Evolutionary conservation across 208 protist genomes (phyloP).

Genomic region (Trypanosoma rangeli): DNA sequence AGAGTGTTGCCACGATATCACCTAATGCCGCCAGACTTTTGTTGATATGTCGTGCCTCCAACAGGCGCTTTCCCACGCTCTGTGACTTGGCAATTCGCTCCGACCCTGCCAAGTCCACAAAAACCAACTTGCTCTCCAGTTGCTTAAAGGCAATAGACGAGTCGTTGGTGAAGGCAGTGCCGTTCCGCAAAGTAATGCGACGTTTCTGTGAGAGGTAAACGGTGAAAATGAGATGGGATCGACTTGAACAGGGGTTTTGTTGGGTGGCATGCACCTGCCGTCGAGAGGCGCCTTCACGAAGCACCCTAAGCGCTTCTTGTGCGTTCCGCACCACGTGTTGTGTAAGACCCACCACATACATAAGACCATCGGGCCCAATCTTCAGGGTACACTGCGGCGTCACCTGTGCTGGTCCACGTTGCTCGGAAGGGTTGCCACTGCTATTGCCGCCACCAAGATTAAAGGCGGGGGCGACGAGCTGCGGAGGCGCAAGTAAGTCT

Average conservation of each 20-base stretch:
- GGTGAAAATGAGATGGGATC: slow-evolving; percentile 54
- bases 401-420: slow-evolving; percentile 2
- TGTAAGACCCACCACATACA: slow-evolving; percentile 29
- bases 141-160: slow-evolving; percentile 8
- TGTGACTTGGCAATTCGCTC: slow-evolving; percentile 48
- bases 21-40: slow-evolving; percentile 55
- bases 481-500: slow-evolving; percentile 41
- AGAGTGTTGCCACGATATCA: slow-evolving; percentile 55
- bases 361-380: slow-evolving; percentile 18
- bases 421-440: slow-evolving; percentile 6
- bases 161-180: background rate
- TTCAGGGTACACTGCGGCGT: slow-evolving; percentile 28
- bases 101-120: slow-evolving; percentile 82
- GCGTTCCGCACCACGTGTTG: slow-evolving; percentile 26
- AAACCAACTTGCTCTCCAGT: slow-evolving; percentile 44
- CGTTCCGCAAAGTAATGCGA: background rate
- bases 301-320: slow-evolving; percentile 28
- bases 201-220: slow-evolving; percentile 31
- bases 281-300: slow-evolving; percentile 24
- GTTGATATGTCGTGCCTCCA: slow-evolving; percentile 56
- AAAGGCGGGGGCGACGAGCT: slow-evolving; percentile 15
- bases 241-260: slow-evolving; percentile 32
- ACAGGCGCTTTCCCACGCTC: slow-evolving; percentile 34
- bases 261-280: slow-evolving; percentile 36
- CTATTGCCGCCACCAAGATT: slow-evolving; percentile 1